A percentile compares a stretch with the other conserved stretches of the same genome.
These are phyloP conservation scores for Xylariaceae sp. DNA, from an alignment of 2,329 filamentous ascomycete genomes.

Conservation along the genomic window DNA sequence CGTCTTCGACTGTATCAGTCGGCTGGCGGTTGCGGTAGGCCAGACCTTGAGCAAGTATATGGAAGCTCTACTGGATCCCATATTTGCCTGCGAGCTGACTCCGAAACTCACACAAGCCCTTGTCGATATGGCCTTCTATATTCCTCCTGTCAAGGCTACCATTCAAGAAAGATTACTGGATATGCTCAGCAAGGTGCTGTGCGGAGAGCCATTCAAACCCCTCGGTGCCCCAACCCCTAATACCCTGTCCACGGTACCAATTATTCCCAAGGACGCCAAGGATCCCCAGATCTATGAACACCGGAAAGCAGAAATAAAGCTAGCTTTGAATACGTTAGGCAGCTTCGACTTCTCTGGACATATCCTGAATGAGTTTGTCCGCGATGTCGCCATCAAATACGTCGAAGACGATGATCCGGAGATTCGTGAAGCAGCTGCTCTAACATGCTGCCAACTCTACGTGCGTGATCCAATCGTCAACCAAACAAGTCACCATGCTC, in stretches of 20 bases:
- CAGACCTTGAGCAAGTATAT: conserved; percentile 99
- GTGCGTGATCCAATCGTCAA: conserved; percentile 97
- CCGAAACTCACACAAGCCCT: conserved; percentile 93
- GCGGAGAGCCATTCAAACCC: conserved; percentile 88
- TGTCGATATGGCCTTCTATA: conserved; percentile 98
- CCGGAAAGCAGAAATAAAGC: conserved; percentile 83
- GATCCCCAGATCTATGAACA: conserved; percentile 82
- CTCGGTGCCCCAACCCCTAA: conserved; percentile 87
- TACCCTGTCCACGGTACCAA: conserved; percentile 78
- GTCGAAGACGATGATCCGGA: conserved; percentile 95
- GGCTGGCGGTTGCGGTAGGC: conserved; percentile 91
- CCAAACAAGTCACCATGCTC: conserved; percentile 94
- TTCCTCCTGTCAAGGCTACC: conserved; percentile 87
- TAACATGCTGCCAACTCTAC: conserved; percentile 98
- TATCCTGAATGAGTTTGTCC: conserved; percentile 96
- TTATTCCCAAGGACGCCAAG: conserved; percentile 86
- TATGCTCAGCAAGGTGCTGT: conserved; percentile 92
- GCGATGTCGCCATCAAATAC: conserved; percentile 97
- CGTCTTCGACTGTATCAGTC: conserved; percentile 97
- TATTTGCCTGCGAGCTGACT: conserved; percentile 94
- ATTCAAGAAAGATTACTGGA: conserved; percentile 95
- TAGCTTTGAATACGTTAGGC: conserved; percentile 93
- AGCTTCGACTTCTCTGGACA: conserved; percentile 95
- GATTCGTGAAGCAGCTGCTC: conserved; percentile 89
- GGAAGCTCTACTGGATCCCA: conserved; percentile 91